Evolutionary conservation across 768 basidiomycete genomes (phyloP), one percentile per base, ranked within the genome.

Genomic region (Tylopilus intermedius): DNA sequence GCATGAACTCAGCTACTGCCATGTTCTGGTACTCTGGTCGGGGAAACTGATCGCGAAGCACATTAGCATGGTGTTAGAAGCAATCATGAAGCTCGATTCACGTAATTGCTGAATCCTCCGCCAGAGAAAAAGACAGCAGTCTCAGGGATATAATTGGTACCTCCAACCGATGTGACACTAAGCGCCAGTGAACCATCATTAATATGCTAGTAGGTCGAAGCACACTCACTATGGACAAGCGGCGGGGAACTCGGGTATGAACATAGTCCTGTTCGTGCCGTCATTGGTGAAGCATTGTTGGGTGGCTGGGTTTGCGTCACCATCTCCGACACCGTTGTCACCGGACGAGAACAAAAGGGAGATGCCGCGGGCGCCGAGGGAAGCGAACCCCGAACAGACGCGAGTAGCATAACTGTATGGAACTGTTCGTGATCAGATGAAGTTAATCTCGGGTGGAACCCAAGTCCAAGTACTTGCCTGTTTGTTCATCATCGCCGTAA

Each of bases 141-240:
- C 63, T 90, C 87, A 0, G 84, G 86, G 47, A 86, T 68, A 37
- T 69, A 56, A 26, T 66, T 67, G 1, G 87, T 88, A 9, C 80
- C 88, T 8, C 88, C 88, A 3, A 90, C 86, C 2, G 83, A 56
- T 5, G 88, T 90, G 15, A 88, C 83, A 56, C 86, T 88, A 4
- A 9, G 27, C 26, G 15, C 4, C 21, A 50, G 40, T 8, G 6
- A 33, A 33, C 5, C 1, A 42, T 3, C 21, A 9, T 18, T 30
- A 30, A 32, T 18, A 29, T 10, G 24, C 24, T 24, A 24, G 2
- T 9, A 2, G 2, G 10, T 11, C 1, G 6, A 7, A 2, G 8
- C 18, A 18, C 5, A 51, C 72, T 63, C 58, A 83, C 81, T 68
- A 81, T 51, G 81, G 81, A 56, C 81, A 83, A 0, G 73, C 66